Evolutionary conservation across 2,329 filamentous ascomycete species (phyloP).

Genomic region (Diplocarpon rosae): DNA sequence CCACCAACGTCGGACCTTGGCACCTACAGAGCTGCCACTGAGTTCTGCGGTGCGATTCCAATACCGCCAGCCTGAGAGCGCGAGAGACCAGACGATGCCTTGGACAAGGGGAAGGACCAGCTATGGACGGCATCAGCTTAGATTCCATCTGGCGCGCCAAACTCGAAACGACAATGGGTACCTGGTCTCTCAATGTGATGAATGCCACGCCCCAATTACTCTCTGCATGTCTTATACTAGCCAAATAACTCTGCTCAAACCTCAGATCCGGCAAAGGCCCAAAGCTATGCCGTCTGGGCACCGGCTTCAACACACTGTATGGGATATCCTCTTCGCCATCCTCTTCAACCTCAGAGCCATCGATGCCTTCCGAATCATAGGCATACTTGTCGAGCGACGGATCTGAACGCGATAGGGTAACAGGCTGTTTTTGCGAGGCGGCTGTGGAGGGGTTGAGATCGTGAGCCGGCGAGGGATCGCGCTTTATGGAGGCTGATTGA

Average conservation of each 20-base stretch:
- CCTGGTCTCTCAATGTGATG: slow-evolving; percentile 85
- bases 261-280: slow-evolving; percentile 75
- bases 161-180: background rate
- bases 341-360: slow-evolving; percentile 33
- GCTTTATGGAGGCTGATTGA: slow-evolving; percentile 70
- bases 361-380: slow-evolving; percentile 30
- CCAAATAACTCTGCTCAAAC: slow-evolving; percentile 96
- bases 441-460: slow-evolving; percentile 75
- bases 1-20: slow-evolving; percentile 81
- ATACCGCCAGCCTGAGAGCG: slow-evolving; percentile 76
- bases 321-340: slow-evolving; percentile 55
- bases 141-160: background rate
- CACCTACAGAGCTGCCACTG: slow-evolving; percentile 66
- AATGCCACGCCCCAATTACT: slow-evolving; percentile 68
- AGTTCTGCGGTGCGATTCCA: slow-evolving; percentile 76
- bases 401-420: slow-evolving; percentile 31
- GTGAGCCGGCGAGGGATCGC: slow-evolving; percentile 56
- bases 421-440: slow-evolving; percentile 54
- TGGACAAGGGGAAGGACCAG: slow-evolving; percentile 79
- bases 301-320: slow-evolving; percentile 48
- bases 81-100: slow-evolving; percentile 79
- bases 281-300: slow-evolving; percentile 41
- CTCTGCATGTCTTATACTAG: slow-evolving; percentile 71
- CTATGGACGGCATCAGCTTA: slow-evolving; percentile 32
- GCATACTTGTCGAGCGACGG: slow-evolving; percentile 25